Conservation (phyloP, 2,329 filamentous ascomycete species). For the Leptographium procerum region DNA sequence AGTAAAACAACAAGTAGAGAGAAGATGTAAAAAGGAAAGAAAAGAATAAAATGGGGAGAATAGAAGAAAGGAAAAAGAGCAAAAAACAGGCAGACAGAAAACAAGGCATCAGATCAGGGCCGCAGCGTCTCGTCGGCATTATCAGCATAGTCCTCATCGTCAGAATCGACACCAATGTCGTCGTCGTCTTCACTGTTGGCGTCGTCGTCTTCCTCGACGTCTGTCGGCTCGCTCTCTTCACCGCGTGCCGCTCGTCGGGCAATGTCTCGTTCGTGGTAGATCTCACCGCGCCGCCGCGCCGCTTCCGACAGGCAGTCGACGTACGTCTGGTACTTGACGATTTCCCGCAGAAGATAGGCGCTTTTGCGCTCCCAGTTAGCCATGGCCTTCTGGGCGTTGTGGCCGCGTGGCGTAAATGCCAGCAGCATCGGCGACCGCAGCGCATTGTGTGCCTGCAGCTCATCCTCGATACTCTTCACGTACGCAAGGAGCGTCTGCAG, state of each 20-base stretch:
- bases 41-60: background rate
- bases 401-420: slow-evolving; percentile 75
- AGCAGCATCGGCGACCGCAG: slow-evolving; percentile 77
- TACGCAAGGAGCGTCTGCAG: slow-evolving; percentile 64
- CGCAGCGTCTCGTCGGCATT: background rate
- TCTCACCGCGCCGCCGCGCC: slow-evolving; percentile 54
- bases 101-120: background rate
- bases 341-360: slow-evolving; percentile 80
- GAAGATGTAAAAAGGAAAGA: background rate
- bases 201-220: slow-evolving; percentile 2
- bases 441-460: slow-evolving; percentile 79
- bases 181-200: background rate
- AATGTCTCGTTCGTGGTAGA: slow-evolving; percentile 51
- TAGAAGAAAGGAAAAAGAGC: too few relatives aligned
- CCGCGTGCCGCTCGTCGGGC: slow-evolving; percentile 38
- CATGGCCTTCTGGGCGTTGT: slow-evolving; percentile 76
- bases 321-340: slow-evolving; percentile 93
- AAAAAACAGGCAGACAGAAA: background rate
- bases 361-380: slow-evolving; percentile 96
- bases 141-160: background rate
- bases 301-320: slow-evolving; percentile 74
- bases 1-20: background rate
- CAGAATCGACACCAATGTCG: background rate
- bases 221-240: slow-evolving; percentile 11
- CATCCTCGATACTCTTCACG: slow-evolving; percentile 74